phyloP scores from a whole-genome alignment of 495 filamentous ascomycete species.

The Tuber borchii region DNA sequence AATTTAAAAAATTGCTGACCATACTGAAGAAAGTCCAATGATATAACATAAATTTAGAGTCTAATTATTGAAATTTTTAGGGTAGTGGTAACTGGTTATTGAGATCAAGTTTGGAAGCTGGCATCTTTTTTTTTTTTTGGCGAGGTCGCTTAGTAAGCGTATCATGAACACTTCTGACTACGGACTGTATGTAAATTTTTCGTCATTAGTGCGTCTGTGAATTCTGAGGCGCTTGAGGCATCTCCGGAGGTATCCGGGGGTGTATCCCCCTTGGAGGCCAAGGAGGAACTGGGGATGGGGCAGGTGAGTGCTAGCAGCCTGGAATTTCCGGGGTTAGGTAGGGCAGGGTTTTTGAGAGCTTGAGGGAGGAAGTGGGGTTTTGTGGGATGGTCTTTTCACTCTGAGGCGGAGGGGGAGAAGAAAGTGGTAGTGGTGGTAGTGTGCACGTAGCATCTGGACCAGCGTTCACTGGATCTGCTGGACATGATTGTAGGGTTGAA shows the following conservation, averaged over 20 bases:
- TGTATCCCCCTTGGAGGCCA: neutral
- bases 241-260: neutral
- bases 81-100: too few species aligned
- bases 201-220: neutral
- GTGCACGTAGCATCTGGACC: too few species aligned
- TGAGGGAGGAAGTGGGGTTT: neutral
- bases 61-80: too few species aligned
- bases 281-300: neutral
- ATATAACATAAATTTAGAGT: too few species aligned
- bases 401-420: neutral
- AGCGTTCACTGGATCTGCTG: neutral
- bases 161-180: too few species aligned
- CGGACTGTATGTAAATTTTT: neutral
- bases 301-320: neutral
- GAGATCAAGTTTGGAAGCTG: too few species aligned
- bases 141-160: too few species aligned
- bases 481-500: neutral
- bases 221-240: neutral
- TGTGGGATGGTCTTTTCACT: neutral
- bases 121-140: too few species aligned
- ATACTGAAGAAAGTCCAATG: too few species aligned
- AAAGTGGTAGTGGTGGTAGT: neutral
- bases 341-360: neutral
- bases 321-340: neutral
- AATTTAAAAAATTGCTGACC: too few species aligned